Evolutionary conservation across 2,329 filamentous ascomycete species (phyloP).

Genomic region (Hortaea werneckii): DNA sequence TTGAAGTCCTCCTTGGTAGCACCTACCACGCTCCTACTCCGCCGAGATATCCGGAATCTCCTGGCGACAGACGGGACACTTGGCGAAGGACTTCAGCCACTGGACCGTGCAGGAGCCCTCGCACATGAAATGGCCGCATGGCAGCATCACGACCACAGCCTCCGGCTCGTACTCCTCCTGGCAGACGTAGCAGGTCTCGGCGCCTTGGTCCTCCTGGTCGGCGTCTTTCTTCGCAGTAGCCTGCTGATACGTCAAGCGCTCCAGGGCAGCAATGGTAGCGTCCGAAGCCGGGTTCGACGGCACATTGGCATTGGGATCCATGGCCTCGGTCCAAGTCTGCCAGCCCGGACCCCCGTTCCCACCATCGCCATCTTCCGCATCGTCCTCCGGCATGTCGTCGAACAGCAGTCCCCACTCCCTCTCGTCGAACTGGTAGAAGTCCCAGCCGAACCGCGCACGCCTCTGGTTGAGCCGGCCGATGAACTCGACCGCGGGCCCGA

Average conservation of each 20-base stretch:
- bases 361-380: constrained; percentile 1
- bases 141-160: constrained; percentile 8
- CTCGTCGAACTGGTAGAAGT: constrained; percentile 19
- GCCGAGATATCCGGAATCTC: too few species aligned
- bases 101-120: constrained; percentile 11
- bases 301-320: constrained; percentile 13
- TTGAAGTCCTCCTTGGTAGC: too few species aligned
- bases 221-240: constrained; percentile 1
- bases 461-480: constrained; percentile 7
- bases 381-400: constrained; percentile 14
- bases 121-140: constrained; percentile 14
- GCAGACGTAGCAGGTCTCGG: constrained; percentile 11
- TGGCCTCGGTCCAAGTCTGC: constrained; percentile 15
- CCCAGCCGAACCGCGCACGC: constrained; percentile 5
- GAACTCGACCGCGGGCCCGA: constrained; percentile 6
- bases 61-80: constrained; percentile 15
- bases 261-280: constrained; percentile 11
- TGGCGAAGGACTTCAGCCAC: constrained; percentile 14
- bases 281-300: constrained; percentile 9
- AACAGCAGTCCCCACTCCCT: constrained; percentile 17
- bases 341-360: constrained; percentile 6
- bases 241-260: constrained; percentile 6
- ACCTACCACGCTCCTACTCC: too few species aligned
- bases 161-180: constrained; percentile 7
- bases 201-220: constrained; percentile 1